Evolutionary conservation across 148 eudicot species (phyloP).

Genomic region (Silene latifolia): DNA sequence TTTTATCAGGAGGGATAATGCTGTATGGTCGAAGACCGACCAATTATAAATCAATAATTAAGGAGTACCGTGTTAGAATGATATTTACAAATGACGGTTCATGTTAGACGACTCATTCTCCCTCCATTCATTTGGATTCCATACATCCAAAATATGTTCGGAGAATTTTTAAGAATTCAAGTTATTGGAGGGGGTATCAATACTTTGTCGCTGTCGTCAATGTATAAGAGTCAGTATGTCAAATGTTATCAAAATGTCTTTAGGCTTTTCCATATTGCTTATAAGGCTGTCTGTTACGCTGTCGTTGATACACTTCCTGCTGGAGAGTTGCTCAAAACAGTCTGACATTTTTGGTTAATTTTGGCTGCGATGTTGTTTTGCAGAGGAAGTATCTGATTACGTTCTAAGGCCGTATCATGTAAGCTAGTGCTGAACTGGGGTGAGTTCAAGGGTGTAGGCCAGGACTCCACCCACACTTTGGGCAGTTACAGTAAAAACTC

Average conservation of each 20-base stretch:
- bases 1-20: neutral
- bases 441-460: conserved; percentile 31
- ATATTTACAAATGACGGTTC: neutral
- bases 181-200: too few species aligned
- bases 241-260: too few species aligned
- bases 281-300: neutral
- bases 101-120: too few species aligned
- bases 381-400: conserved; percentile 11
- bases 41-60: neutral
- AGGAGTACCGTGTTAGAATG: neutral
- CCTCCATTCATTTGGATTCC: too few species aligned
- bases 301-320: too few species aligned
- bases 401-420: conserved; percentile 17
- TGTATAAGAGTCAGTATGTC: too few species aligned
- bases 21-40: neutral
- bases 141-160: too few species aligned
- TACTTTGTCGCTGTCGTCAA: too few species aligned
- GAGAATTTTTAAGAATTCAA: too few species aligned
- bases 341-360: neutral
- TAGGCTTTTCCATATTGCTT: neutral
- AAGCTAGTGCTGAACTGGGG: conserved; percentile 24
- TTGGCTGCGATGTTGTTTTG: conserved; percentile 2
- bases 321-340: neutral
- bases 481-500: neutral
- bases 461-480: conserved; percentile 29